phyloP scores from a whole-genome alignment of 2,329 filamentous ascomycete genomes.

The Fusarium sp. region DNA sequence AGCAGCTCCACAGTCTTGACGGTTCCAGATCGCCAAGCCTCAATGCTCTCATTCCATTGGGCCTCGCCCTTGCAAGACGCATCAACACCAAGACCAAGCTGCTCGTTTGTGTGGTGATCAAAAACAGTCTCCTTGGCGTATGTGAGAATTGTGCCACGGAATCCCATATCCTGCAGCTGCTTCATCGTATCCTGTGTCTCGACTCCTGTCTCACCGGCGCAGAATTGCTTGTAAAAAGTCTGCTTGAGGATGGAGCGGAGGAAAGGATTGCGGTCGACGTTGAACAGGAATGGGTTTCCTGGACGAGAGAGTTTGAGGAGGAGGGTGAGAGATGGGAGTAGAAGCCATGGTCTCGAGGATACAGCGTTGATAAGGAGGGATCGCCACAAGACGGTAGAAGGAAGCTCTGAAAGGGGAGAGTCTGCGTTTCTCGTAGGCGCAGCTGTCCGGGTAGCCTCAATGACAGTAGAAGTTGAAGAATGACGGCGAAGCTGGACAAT shows the following conservation, averaged over 20 bases:
- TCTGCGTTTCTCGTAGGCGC: constrained; percentile 9
- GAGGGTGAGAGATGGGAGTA: constrained; percentile 50
- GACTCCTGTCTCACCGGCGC: constrained; percentile 57
- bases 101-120: constrained; percentile 47
- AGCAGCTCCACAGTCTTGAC: constrained; percentile 47
- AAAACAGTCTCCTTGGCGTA: constrained; percentile 58
- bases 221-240: constrained; percentile 65
- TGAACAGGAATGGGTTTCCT: constrained; percentile 49
- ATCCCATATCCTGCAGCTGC: constrained; percentile 58
- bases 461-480: constrained; percentile 11
- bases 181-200: constrained; percentile 56
- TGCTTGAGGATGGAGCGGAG: constrained; percentile 57
- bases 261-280: constrained; percentile 59
- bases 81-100: constrained; percentile 41
- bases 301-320: constrained; percentile 49
- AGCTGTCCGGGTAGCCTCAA: constrained; percentile 25
- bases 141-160: constrained; percentile 64
- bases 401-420: constrained; percentile 44
- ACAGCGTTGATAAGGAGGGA: constrained; percentile 56
- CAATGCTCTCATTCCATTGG: constrained; percentile 49
- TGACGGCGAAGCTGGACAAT: constrained; percentile 6
- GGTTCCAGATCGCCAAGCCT: constrained; percentile 48
- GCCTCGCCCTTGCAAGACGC: constrained; percentile 53
- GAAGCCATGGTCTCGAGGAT: constrained; percentile 54
- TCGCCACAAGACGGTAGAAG: constrained; percentile 49